Conservation (phyloP, 768 basidiomycete species). For the Leccinum disarticulatum region DNA sequence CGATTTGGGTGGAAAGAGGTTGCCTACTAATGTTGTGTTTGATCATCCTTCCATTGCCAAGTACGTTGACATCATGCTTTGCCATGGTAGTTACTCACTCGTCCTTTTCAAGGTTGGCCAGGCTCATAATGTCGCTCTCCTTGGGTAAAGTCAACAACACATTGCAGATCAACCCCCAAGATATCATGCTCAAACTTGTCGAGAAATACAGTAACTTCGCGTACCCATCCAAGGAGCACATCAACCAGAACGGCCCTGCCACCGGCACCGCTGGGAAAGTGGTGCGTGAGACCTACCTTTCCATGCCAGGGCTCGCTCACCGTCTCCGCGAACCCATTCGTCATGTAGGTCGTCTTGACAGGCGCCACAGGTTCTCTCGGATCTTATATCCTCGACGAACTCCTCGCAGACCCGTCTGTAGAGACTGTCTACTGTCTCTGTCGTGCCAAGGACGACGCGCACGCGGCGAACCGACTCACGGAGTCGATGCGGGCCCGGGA, state of each 20-base stretch:
- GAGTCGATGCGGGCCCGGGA: background rate
- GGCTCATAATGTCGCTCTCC: slow-evolving; percentile 38
- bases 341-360: slow-evolving; percentile 39
- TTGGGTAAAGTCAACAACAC: slow-evolving; percentile 27
- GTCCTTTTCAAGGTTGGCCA: slow-evolving; percentile 34
- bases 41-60: slow-evolving; percentile 46
- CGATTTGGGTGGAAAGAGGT: slow-evolving; percentile 21
- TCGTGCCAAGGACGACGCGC: slow-evolving; percentile 45
- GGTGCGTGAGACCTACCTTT: slow-evolving; percentile 8
- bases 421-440: slow-evolving; percentile 47
- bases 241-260: slow-evolving; percentile 13
- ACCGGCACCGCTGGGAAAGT: slow-evolving; percentile 8
- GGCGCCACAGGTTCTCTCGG: slow-evolving; percentile 57
- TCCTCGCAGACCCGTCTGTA: slow-evolving; percentile 18
- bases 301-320: background rate
- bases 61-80: slow-evolving; percentile 19
- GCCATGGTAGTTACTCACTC: background rate
- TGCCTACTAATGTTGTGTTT: slow-evolving; percentile 41
- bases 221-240: background rate
- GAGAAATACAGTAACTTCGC: slow-evolving; percentile 37
- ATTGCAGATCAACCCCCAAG: slow-evolving; percentile 10
- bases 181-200: slow-evolving; percentile 39
- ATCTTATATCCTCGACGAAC: slow-evolving; percentile 44
- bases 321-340: too few relatives aligned
- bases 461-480: slow-evolving; percentile 28